Evolutionary conservation across 1,284 basidiomycete species (phyloP), one percentile per base, ranked within the genome.

Genomic region (Ceratobasidium sp.): DNA sequence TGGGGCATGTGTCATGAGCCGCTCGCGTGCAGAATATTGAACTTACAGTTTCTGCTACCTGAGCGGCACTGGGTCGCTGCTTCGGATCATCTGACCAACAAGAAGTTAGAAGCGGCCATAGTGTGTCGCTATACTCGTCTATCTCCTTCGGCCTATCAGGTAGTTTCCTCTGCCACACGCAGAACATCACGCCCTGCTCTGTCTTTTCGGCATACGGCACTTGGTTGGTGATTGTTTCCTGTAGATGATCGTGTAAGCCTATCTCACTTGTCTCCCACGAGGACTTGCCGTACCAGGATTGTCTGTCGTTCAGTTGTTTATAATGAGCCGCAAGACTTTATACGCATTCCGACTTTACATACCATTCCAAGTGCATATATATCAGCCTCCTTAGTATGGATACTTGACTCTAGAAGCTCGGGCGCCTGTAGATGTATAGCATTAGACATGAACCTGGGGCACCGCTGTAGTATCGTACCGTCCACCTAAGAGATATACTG

Each of bases 321-420:
- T 13, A 4, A 9, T 9, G 18, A 49, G 30, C 5, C 21, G 46
- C 6, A 35, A n/a, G n/a, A 11, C 14, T n/a, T 35, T n/a, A 32
- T 11, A 16, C n/a, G 13, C 47, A 46, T 49, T 44, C 6, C 28
- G 23, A 11, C 18, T 23, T 50, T 11, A 6, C 49, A n/a, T 32
- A 55, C 63, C 63, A 66, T 66, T 21, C 63, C 63, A 8, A 54
- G 41, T 26, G 63, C 63, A 66, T 43, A 66, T 23, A 66, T 21
- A 13, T 66, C 63, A 43, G 26, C 46, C 28, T 23, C 41, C 1
- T 35, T 13, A 2, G 26, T 32, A 16, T 49, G 47, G 26, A 18
- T 44, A 1, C 14, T 1, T 54, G 18, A 35, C 13, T 26, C 18
- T 8, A 52, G 23, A 11, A 55, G 2, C 32, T 66, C 63, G 13